Percentiles rank a stretch among this genome's conserved stretches.
phyloP scores from a whole-genome alignment of 495 filamentous ascomycete genomes.

The Choiromyces venosus region DNA sequence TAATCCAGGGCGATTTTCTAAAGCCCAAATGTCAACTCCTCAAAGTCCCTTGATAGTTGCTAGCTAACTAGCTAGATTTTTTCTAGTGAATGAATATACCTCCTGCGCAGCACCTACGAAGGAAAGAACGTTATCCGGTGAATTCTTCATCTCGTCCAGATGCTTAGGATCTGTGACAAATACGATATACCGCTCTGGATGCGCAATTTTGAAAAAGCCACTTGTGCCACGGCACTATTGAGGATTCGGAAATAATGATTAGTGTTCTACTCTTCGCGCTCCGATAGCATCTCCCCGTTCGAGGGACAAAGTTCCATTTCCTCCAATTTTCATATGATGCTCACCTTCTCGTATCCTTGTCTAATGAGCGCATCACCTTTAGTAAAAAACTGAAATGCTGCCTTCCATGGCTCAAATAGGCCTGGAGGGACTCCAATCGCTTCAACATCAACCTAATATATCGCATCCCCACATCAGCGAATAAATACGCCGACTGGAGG shows the following conservation, averaged over 20 bases:
- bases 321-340: neutral
- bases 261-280: constrained; percentile 8
- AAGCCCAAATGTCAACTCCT: neutral
- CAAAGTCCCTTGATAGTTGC: neutral
- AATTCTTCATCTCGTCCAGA: constrained; percentile 21
- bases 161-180: constrained; percentile 27
- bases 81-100: constrained; percentile 1
- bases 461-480: neutral
- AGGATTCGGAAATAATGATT: no score
- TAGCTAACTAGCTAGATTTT: neutral
- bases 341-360: constrained; percentile 31
- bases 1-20: constrained; percentile 25
- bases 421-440: constrained; percentile 23
- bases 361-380: constrained; percentile 18
- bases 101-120: constrained; percentile 17
- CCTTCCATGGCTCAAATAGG: constrained; percentile 28
- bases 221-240: no score
- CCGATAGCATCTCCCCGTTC: neutral
- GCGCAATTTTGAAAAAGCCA: constrained; percentile 33
- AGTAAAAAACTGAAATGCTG: constrained; percentile 19
- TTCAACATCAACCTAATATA: constrained; percentile 24
- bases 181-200: constrained; percentile 24
- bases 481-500: neutral
- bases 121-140: constrained; percentile 30
- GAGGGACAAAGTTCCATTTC: neutral